phyloP scores from a whole-genome alignment of 345 rosid genomes.

The Aegle marmelos region DNA sequence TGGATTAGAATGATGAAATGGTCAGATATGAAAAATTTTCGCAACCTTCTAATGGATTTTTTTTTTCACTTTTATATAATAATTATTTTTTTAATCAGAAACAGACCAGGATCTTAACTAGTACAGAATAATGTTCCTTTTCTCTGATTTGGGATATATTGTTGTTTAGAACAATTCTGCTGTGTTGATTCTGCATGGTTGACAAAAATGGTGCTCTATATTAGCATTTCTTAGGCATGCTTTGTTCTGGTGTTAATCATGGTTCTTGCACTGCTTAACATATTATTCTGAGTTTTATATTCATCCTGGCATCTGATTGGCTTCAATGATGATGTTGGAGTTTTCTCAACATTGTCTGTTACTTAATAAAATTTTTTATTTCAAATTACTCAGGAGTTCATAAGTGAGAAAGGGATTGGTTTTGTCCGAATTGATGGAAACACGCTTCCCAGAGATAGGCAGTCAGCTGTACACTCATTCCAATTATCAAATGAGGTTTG shows the following conservation, averaged over 20 bases:
- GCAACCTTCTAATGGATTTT: not conserved
- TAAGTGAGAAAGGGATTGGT: conserved; percentile 75
- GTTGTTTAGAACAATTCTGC: not conserved
- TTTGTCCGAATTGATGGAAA: conserved; percentile 96
- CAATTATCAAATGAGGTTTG: conserved; percentile 64
- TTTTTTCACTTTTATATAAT: not conserved
- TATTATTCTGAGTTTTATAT: not conserved
- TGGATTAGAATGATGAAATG: not conserved
- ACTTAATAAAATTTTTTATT: conserved; percentile 10
- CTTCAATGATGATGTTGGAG: not conserved
- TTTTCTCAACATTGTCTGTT: not conserved
- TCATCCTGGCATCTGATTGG: conserved; percentile 4
- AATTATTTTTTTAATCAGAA: no score
- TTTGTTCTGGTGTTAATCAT: not conserved
- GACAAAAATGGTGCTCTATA: not conserved
- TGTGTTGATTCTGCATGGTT: not conserved
- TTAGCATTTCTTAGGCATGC: not conserved
- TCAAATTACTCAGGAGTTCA: conserved; percentile 56
- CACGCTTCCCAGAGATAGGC: conserved; percentile 83
- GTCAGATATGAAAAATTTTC: not conserved
- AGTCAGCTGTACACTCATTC: conserved; percentile 74
- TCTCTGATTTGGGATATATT: not conserved
- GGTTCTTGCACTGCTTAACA: not conserved
- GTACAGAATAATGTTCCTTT: not conserved
- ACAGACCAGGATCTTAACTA: not conserved